phyloP scores from a whole-genome alignment of 1,139 yeast genomes.

The Torulaspora globosa region DNA sequence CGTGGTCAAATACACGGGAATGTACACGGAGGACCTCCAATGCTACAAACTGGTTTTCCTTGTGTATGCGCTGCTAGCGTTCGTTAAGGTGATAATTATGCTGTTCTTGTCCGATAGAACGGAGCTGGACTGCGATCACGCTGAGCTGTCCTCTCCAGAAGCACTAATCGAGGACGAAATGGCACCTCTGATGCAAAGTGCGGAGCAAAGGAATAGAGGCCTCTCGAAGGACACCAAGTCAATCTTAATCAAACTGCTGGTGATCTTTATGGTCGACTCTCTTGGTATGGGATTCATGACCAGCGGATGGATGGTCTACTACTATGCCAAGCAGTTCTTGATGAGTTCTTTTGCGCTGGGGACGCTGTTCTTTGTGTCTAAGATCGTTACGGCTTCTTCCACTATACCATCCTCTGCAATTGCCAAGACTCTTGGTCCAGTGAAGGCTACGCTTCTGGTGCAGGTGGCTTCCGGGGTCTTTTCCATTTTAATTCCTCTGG shows the following conservation, averaged over 20 bases:
- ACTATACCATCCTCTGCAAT: conserved; percentile 62
- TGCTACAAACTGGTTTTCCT: conserved; percentile 56
- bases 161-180: conserved; percentile 29
- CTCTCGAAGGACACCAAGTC: conserved; percentile 34
- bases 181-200: conserved; percentile 25
- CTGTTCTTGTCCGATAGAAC: conserved; percentile 51
- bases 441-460: conserved; percentile 66
- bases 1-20: conserved; percentile 35
- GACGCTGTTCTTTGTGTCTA: conserved; percentile 56
- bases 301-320: conserved; percentile 81
- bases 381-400: conserved; percentile 55
- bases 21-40: conserved; percentile 38
- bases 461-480: conserved; percentile 76
- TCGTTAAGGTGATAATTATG: conserved; percentile 52
- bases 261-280: conserved; percentile 69
- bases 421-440: conserved; percentile 69
- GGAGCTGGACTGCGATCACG: conserved; percentile 42
- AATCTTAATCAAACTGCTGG: conserved; percentile 39
- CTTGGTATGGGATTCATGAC: conserved; percentile 88
- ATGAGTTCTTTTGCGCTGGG: conserved; percentile 41
- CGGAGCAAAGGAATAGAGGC: conserved; percentile 6
- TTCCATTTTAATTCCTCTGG: conserved; percentile 52
- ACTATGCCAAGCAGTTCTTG: conserved; percentile 44
- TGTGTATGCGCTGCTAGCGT: conserved; percentile 55
- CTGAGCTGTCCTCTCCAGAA: conserved; percentile 14